phyloP scores from a whole-genome alignment of 371 early-diverging fungal genomes.

The Mucor irregularis region DNA sequence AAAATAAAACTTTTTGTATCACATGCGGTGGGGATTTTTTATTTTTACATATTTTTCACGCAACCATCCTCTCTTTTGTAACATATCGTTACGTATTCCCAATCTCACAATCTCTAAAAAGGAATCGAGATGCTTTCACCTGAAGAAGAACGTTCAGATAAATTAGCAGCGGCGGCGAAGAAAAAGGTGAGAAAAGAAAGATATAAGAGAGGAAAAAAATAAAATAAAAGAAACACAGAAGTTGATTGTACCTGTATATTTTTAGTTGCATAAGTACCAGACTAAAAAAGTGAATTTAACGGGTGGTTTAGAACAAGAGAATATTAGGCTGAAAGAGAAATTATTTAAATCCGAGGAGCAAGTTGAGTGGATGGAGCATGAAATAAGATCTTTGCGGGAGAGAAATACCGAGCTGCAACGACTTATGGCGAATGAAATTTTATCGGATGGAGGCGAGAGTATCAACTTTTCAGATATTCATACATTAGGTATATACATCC shows the following conservation, averaged over 20 bases:
- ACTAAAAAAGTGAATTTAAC: constrained; percentile 17
- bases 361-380: constrained; percentile 8
- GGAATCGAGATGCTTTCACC: constrained; percentile 4
- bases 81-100: not conserved
- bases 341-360: constrained; percentile 3
- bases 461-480: constrained; percentile 2
- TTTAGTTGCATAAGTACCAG: constrained; percentile 17
- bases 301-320: constrained; percentile 15
- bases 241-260: not conserved
- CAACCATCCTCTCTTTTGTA: no score
- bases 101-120: not conserved
- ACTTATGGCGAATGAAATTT: not conserved
- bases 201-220: not conserved
- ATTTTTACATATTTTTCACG: no score
- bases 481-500: constrained; percentile 5
- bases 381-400: not conserved
- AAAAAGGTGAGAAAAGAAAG: constrained; percentile 2
- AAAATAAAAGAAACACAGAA: not conserved
- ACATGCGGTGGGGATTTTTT: not conserved
- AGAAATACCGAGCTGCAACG: not conserved
- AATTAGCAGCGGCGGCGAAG: constrained; percentile 6
- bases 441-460: not conserved
- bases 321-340: constrained; percentile 14
- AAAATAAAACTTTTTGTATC: not conserved
- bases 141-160: constrained; percentile 10